Conservation (phyloP, 1,139 yeast species). For the Taphrina communis region DNA sequence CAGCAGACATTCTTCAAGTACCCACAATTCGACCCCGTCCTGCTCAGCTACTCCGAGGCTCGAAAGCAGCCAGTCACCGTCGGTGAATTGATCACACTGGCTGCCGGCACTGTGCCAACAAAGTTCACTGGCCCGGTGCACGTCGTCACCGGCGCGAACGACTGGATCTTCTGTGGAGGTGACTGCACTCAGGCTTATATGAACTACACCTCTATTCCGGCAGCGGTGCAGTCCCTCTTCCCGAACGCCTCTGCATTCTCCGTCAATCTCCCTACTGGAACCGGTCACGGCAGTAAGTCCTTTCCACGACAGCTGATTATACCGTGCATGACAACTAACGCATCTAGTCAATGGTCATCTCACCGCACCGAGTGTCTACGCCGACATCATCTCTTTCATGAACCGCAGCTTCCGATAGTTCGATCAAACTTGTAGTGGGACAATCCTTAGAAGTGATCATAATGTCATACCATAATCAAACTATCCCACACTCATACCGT, state of each 20-base stretch:
- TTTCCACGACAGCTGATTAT: background rate
- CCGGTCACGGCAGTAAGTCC: conserved; percentile 27
- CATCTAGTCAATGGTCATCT: conserved; percentile 14
- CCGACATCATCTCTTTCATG: conserved; percentile 21
- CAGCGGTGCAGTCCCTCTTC: conserved; percentile 13
- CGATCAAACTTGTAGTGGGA: background rate
- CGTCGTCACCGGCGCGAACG: conserved; percentile 33
- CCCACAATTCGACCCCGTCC: conserved; percentile 24
- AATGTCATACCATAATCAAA: too few species aligned
- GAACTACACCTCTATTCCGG: conserved; percentile 9
- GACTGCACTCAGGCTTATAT: conserved; percentile 13
- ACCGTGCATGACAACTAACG: background rate
- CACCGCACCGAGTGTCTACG: conserved; percentile 20
- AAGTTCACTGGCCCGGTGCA: conserved; percentile 36
- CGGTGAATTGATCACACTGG: conserved; percentile 37
- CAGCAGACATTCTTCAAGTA: conserved; percentile 35
- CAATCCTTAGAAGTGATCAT: too few species aligned
- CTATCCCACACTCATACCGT: too few species aligned
- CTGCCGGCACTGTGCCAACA: conserved; percentile 22
- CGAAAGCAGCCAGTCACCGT: conserved; percentile 35
- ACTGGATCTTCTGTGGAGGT: conserved; percentile 38
- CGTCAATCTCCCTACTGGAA: conserved; percentile 3
- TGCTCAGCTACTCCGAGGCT: conserved; percentile 32
- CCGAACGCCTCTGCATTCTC: conserved; percentile 17
- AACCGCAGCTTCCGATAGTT: conserved; percentile 1